A percentile compares a stretch with the other conserved stretches of the same genome.
These are phyloP conservation scores for Geotrichum histeridarum DNA, from an alignment of 1,139 yeast genomes.

Conservation along the genomic window DNA sequence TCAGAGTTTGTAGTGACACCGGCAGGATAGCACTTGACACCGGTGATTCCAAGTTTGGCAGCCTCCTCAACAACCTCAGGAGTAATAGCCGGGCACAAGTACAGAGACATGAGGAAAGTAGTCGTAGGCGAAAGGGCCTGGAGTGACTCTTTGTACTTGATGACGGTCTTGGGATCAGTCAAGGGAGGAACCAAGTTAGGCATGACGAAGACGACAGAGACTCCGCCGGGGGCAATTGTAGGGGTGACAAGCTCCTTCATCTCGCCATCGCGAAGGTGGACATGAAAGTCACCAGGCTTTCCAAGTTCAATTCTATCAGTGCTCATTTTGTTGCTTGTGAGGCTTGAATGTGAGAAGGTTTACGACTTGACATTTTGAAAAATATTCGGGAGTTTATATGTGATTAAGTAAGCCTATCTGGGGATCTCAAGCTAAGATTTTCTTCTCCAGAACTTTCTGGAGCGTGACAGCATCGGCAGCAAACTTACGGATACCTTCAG, in stretches of 20 bases:
- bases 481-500: constrained; percentile 96
- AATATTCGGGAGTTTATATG: too few relatives aligned
- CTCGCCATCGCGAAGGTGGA: constrained; percentile 85
- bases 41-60: constrained; percentile 63
- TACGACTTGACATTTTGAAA: too few relatives aligned
- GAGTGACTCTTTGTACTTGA: constrained; percentile 60
- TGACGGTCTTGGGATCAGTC: constrained; percentile 69
- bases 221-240: constrained; percentile 83
- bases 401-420: too few relatives aligned
- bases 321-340: background rate
- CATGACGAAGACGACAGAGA: constrained; percentile 89
- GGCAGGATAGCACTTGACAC: constrained; percentile 93
- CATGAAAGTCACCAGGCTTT: constrained; percentile 91
- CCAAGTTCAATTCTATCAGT: constrained; percentile 54
- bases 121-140: constrained; percentile 73
- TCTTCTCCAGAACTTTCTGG: constrained; percentile 69
- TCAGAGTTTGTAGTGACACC: constrained; percentile 97
- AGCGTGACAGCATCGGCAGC: constrained; percentile 67
- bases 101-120: constrained; percentile 85
- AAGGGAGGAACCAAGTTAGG: constrained; percentile 93
- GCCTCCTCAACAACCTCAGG: constrained; percentile 82
- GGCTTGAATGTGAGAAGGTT: too few relatives aligned
- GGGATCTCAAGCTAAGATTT: constrained; percentile 38
- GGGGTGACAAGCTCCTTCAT: constrained; percentile 94
- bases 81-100: constrained; percentile 69